Conservation (phyloP, 176 grass and related monocot genomes). For the Cenchrus fungigraminus region DNA sequence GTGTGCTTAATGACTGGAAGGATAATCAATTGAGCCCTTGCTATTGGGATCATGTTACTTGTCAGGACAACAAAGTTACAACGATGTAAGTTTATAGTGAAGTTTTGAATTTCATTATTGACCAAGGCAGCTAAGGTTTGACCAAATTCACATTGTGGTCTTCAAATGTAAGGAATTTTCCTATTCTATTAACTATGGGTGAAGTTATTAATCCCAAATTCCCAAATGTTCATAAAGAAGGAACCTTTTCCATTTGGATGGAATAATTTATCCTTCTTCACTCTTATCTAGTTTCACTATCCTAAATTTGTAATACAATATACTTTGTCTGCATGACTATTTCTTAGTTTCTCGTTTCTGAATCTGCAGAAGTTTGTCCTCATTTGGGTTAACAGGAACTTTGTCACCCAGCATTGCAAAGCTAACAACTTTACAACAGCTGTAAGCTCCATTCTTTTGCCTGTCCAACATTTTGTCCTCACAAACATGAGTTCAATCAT, state of each 20-base stretch:
- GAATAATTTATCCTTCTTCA: neutral
- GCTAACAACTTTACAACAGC: constrained; percentile 55
- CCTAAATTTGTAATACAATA: neutral
- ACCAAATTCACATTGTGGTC: neutral
- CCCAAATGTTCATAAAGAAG: constrained; percentile 23
- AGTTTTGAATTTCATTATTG: constrained; percentile 1
- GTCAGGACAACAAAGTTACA: constrained; percentile 43
- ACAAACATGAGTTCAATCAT: neutral
- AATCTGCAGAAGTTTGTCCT: constrained; percentile 63
- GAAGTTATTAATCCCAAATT: neutral
- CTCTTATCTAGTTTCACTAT: constrained; percentile 8
- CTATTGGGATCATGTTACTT: constrained; percentile 44
- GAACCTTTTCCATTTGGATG: constrained; percentile 15
- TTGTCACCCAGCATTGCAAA: constrained; percentile 75
- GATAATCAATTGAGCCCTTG: constrained; percentile 73
- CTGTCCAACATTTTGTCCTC: constrained; percentile 4
- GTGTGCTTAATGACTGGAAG: constrained; percentile 55
- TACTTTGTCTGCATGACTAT: neutral
- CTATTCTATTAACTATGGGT: neutral
- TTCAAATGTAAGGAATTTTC: neutral
- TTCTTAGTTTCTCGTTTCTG: constrained; percentile 34
- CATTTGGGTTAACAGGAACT: constrained; percentile 62
- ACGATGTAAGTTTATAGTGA: constrained; percentile 51
- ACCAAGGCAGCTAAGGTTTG: neutral
- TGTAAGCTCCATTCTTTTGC: constrained; percentile 61